phyloP scores from a whole-genome alignment of 495 filamentous ascomycete genomes.

The Mytilinidion resinicola region DNA sequence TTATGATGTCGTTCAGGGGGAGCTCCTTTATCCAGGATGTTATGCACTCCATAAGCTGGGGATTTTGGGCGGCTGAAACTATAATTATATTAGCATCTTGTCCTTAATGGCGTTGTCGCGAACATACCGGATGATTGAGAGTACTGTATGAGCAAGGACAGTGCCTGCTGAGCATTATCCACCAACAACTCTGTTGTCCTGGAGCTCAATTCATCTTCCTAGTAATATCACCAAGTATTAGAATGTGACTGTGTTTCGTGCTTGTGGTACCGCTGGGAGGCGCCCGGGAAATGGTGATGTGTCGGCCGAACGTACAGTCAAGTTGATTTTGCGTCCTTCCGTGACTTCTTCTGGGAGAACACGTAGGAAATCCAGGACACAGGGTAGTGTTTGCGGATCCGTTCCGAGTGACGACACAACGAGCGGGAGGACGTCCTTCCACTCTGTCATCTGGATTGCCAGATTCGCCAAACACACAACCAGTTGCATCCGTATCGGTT shows the following conservation, averaged over 20 bases:
- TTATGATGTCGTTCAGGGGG: slow-evolving; percentile 72
- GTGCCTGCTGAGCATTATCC: slow-evolving; percentile 81
- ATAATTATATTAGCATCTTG: slow-evolving; percentile 6
- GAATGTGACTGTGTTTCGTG: slow-evolving; percentile 36
- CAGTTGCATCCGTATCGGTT: slow-evolving; percentile 87
- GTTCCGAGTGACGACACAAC: slow-evolving; percentile 75
- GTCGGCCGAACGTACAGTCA: slow-evolving; percentile 81
- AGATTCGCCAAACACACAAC: slow-evolving; percentile 90
- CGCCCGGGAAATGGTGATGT: slow-evolving; percentile 43
- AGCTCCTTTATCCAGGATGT: slow-evolving; percentile 95
- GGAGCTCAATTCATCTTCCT: slow-evolving; percentile 86
- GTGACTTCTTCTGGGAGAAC: slow-evolving; percentile 98
- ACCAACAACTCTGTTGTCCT: slow-evolving; percentile 83
- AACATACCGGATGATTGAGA: slow-evolving; percentile 79
- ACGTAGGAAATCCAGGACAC: slow-evolving; percentile 88
- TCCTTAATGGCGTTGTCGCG: neutral
- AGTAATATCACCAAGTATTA: slow-evolving; percentile 42
- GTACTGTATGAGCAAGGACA: slow-evolving; percentile 79
- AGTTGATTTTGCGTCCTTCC: slow-evolving; percentile 96
- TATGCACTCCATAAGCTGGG: slow-evolving; percentile 87
- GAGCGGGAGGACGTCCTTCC: slow-evolving; percentile 85
- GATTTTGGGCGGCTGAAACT: slow-evolving; percentile 70
- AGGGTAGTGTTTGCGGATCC: slow-evolving; percentile 67
- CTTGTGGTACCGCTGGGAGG: slow-evolving; percentile 38
- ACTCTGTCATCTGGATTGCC: slow-evolving; percentile 90